phyloP scores from a whole-genome alignment of 805 yeast species.

The Diddensiella transvaalensis region DNA sequence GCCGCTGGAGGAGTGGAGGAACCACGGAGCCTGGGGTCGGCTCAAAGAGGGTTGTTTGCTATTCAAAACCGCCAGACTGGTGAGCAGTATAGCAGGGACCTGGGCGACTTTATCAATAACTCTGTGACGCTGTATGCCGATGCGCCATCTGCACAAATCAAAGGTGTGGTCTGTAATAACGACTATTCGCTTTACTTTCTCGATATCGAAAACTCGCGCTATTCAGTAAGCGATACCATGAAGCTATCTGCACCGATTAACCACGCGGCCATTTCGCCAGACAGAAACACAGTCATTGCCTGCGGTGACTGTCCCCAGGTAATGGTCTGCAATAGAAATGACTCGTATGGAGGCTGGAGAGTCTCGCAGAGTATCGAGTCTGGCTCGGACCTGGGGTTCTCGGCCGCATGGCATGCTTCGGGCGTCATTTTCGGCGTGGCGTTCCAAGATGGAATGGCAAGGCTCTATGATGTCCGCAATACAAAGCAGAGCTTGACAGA shows the following conservation, averaged over 20 bases:
- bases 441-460: slow-evolving; percentile 81
- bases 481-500: slow-evolving; percentile 35
- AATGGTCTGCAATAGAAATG: slow-evolving; percentile 39
- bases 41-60: slow-evolving; percentile 59
- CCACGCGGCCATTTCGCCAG: slow-evolving; percentile 67
- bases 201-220: slow-evolving; percentile 49
- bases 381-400: slow-evolving; percentile 74
- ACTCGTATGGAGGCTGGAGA: slow-evolving; percentile 29
- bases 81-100: slow-evolving; percentile 46
- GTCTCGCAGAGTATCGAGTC: slow-evolving; percentile 47
- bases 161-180: slow-evolving; percentile 76
- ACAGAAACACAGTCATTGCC: slow-evolving; percentile 52
- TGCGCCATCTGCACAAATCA: slow-evolving; percentile 30
- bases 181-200: slow-evolving; percentile 68
- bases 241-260: slow-evolving; percentile 66
- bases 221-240: slow-evolving; percentile 34
- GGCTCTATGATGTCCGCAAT: slow-evolving; percentile 73
- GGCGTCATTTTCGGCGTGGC: slow-evolving; percentile 72
- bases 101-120: slow-evolving; percentile 84
- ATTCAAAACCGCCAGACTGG: slow-evolving; percentile 50
- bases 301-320: slow-evolving; percentile 78
- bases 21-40: slow-evolving; percentile 29
- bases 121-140: slow-evolving; percentile 46
- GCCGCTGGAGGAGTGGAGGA: slow-evolving; percentile 54
- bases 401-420: slow-evolving; percentile 72